Evolutionary conservation across 2,329 filamentous ascomycete species (phyloP), one percentile per base, ranked within the genome.

Genomic region (Xylariaceae sp.): DNA sequence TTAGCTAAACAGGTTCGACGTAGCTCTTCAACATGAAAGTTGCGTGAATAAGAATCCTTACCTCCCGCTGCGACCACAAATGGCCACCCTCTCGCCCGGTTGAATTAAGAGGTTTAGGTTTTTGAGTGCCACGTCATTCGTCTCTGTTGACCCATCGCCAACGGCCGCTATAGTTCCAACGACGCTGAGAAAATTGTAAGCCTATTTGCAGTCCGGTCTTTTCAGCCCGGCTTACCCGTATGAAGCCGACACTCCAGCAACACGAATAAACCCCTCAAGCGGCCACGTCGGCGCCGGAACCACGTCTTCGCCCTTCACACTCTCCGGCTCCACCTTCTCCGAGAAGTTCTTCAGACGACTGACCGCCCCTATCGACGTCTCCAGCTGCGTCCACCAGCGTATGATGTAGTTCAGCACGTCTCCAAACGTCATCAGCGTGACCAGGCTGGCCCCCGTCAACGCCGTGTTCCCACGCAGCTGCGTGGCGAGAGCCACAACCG

Each of bases 21-120:
- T n/a, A n/a, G n/a, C n/a, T n/a, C 1, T 71, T 58, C 3, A 64
- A 63, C 24, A 69, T 61, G 1, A 72, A 53, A 0, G 65, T 52
- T 6, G 63, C 54, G 15, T 56, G 11, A 68, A 46, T 13, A 56
- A 64, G 1, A 65, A 68, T 43, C 71, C 72, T 2, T 65, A 66
- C 39, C 63, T 67, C 34, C 51, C 57, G 2, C 59, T 66, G 2
- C 43, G 39, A 2, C 43, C 39, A 15, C 43, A 46, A 4, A 46
- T 34, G 29, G 43, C 39, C 2, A 46, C 19, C n/a, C 40, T 42
- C 33, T 42, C 39, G 16, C 43, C 43, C 2, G 38, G 19, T 4
- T 7, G 15, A 16, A 39, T 37, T 3, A 19, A 18, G 17, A 47
- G 35, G 11, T 29, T 33, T 11, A 47, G 35, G 15, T 47, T 26